Percentiles rank a stretch among this genome's conserved stretches.
These are phyloP conservation scores for Gastrolobium villosum DNA, from an alignment of 306 rosid species.

Conservation along the genomic window DNA sequence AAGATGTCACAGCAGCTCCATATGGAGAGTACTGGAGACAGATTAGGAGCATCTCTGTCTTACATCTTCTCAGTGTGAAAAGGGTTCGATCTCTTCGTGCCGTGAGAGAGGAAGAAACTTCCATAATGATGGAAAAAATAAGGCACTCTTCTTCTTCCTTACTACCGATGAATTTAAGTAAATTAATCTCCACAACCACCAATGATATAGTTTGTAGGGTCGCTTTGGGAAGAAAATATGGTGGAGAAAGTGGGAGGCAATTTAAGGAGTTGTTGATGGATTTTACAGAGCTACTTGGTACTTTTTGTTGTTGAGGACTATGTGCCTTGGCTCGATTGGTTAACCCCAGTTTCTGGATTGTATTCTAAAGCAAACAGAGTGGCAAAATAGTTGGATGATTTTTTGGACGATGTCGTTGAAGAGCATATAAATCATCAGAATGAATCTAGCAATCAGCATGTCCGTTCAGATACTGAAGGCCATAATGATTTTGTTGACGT, in stretches of 20 bases:
- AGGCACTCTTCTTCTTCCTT: not conserved
- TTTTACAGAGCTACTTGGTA: conserved; percentile 48
- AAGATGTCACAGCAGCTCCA: too few relatives aligned
- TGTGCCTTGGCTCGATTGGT: conserved; percentile 62
- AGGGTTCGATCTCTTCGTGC: too few relatives aligned
- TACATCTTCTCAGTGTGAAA: too few relatives aligned
- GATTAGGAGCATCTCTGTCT: too few relatives aligned
- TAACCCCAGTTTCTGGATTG: conserved; percentile 45
- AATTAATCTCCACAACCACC: conserved; percentile 37
- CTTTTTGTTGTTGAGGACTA: conserved; percentile 48
- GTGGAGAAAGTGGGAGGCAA: conserved; percentile 21
- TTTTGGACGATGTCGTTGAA: conserved; percentile 55
- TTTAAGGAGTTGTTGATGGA: conserved; percentile 46
- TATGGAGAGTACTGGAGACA: too few relatives aligned
- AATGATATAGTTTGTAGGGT: conserved; percentile 60
- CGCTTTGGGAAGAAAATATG: conserved; percentile 60
- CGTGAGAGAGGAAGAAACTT: too few relatives aligned
- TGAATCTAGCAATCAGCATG: not conserved
- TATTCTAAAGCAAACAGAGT: conserved; percentile 49
- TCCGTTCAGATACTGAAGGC: not conserved
- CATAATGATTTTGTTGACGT: conserved; percentile 57
- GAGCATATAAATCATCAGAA: conserved; percentile 45
- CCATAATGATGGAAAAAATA: too few relatives aligned
- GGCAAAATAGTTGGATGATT: conserved; percentile 51
- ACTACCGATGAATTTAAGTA: conserved; percentile 47